Base-by-base conservation (phyloP, 1,284 basidiomycete species). In the Melanopsichium pennsylvanicum region DNA sequence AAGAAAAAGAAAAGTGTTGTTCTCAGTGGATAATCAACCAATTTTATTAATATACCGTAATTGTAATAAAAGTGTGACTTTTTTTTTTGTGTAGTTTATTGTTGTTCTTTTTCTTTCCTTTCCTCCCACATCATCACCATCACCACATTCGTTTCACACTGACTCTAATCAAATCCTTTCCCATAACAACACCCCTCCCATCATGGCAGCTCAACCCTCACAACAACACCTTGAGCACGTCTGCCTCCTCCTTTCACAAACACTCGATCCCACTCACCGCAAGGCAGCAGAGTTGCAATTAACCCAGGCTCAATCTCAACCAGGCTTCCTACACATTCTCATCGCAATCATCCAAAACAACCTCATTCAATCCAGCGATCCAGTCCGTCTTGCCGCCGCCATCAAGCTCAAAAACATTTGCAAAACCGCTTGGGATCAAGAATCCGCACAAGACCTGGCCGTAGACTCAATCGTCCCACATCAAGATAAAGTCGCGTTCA, bases 401-500 rank as follows among this genome's bases (percentile, higher is more conserved):
- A 79, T 80, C 69, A 75, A 78, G 48, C 67, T 81, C 29, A 81
- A 81, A 50, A 81, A 81, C 51, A 47, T 79, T 35, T 78, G 74
- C 70, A 74, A 71, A 45, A 47, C 62, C n/a, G 62, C 71, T 15
- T 81, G 79, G 79, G 72, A 76, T 23, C 55, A 54, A 3, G 70
- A 79, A 33, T 48, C 64, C 2, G 63, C 58, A 26, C 61, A 76
- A 44, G 67, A 76, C 22, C 44, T 49, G 12, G 49, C 44, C 1
- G 35, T 52, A 4, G 41, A 52, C 9, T n/a, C 36, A 2, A 32
- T 47, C 35, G 31, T 69, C 34, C 23, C 42, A 4, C 34, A 40
- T 3, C 34, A 58, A 18, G 90, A 93, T 85, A 89, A 92, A 78
- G 82, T 82, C 5, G 80, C 85, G 1, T 83, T 94, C 45, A 87